Conservation (phyloP, 2,329 filamentous ascomycete genomes). For the Claviceps capensis region DNA sequence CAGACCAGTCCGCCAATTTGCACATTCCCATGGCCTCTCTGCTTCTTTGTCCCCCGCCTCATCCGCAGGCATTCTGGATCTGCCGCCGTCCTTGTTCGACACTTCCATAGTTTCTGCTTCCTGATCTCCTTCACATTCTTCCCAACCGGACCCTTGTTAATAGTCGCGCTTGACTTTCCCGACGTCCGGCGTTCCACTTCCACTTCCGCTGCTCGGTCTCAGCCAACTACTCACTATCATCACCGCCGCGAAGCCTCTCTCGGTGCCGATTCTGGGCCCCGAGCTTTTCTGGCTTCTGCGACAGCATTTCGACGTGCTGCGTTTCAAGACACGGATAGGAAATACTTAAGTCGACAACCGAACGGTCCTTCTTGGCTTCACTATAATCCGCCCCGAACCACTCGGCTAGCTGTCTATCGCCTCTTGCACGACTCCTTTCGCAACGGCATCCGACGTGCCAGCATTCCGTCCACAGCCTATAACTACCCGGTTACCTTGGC, state of each 20-base stretch:
- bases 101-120: neutral
- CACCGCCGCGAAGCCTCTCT: neutral
- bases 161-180: neutral
- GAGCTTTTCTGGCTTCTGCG: neutral
- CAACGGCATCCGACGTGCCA: neutral
- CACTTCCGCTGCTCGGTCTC: constrained; percentile 1
- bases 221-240: neutral
- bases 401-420: neutral
- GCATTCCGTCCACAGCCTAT: constrained; percentile 4
- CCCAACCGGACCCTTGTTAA: neutral
- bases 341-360: neutral
- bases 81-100: neutral
- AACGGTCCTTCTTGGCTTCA: neutral
- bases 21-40: neutral
- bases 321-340: neutral
- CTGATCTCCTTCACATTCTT: neutral
- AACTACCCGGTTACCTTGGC: constrained; percentile 6
- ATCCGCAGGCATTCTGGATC: neutral
- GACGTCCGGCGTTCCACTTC: constrained; percentile 1
- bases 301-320: neutral
- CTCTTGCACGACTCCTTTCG: neutral
- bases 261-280: neutral
- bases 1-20: neutral
- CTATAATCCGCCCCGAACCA: neutral
- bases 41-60: neutral